A percentile compares a stretch with the other conserved stretches of the same genome.
Evolutionary conservation across 352 stramenopile genomes (phyloP).

Genomic region (Phytophthora quininea): DNA sequence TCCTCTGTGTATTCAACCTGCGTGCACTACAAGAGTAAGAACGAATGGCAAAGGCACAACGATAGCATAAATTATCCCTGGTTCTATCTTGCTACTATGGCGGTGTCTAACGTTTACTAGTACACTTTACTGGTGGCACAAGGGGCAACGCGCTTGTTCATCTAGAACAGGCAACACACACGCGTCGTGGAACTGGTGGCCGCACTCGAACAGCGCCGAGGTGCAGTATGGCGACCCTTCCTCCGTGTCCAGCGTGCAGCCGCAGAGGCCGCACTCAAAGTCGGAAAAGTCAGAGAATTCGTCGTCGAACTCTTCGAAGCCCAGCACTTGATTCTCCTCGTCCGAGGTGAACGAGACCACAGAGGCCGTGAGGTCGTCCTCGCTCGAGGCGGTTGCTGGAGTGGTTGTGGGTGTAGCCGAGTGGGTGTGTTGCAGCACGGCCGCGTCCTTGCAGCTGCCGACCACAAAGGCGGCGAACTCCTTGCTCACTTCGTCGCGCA

Average conservation of each 20-base stretch:
- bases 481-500: slow-evolving; percentile 31
- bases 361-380: slow-evolving; percentile 27
- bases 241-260: slow-evolving; percentile 28
- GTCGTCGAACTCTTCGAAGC: slow-evolving; percentile 27
- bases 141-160: slow-evolving; percentile 32
- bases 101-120: slow-evolving; percentile 1
- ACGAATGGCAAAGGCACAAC: neutral
- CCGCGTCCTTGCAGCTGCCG: slow-evolving; percentile 26
- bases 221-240: slow-evolving; percentile 29
- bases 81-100: slow-evolving; percentile 13
- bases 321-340: slow-evolving; percentile 33
- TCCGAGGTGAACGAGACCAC: slow-evolving; percentile 36
- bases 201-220: slow-evolving; percentile 39
- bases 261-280: slow-evolving; percentile 32
- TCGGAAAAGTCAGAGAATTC: slow-evolving; percentile 26
- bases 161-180: slow-evolving; percentile 35
- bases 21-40: neutral
- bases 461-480: slow-evolving; percentile 37
- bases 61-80: slow-evolving; percentile 19
- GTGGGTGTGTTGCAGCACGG: slow-evolving; percentile 20
- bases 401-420: slow-evolving; percentile 13
- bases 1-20: neutral
- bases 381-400: slow-evolving; percentile 11
- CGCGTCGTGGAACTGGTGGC: slow-evolving; percentile 42
- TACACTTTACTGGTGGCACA: slow-evolving; percentile 17